phyloP scores from a whole-genome alignment of 192 early-diverging fungal species.

The Gryganskiella cystojenkinii region DNA sequence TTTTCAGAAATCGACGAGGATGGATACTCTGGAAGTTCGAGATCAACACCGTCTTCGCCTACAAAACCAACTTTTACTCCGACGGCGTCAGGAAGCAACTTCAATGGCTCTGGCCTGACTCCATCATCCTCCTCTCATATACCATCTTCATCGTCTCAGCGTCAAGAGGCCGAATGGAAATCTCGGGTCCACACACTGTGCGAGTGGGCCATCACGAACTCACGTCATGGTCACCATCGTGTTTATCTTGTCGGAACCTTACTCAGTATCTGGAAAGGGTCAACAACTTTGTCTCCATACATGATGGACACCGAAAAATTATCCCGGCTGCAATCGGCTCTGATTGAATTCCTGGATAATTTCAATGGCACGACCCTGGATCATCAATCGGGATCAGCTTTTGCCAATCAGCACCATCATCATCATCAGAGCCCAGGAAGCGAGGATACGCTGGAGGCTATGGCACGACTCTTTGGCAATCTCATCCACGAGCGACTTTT shows the following conservation, averaged over 20 bases:
- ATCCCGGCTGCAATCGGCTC: conserved; percentile 55
- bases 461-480: conserved; percentile 60
- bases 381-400: not conserved
- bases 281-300: conserved; percentile 7
- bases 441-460: conserved; percentile 43
- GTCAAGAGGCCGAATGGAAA: conserved; percentile 21
- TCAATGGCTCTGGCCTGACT: not conserved
- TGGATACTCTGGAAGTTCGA: not conserved
- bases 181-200: conserved; percentile 56
- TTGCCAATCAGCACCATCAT: not conserved
- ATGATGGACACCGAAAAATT: conserved; percentile 24
- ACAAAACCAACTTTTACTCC: conserved; percentile 20
- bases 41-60: conserved; percentile 23
- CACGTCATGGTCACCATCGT: conserved; percentile 58
- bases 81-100: not conserved
- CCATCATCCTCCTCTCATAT: not conserved
- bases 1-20: conserved; percentile 24
- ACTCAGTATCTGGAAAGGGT: conserved; percentile 54
- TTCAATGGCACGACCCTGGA: conserved; percentile 35
- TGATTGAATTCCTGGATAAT: conserved; percentile 63
- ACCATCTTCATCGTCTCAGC: conserved; percentile 9
- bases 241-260: conserved; percentile 59
- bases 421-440: conserved; percentile 16
- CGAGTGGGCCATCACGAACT: conserved; percentile 61
- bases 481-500: conserved; percentile 67